phyloP scores from a whole-genome alignment of 106 monocot species.

The Apostasia ramifera region DNA sequence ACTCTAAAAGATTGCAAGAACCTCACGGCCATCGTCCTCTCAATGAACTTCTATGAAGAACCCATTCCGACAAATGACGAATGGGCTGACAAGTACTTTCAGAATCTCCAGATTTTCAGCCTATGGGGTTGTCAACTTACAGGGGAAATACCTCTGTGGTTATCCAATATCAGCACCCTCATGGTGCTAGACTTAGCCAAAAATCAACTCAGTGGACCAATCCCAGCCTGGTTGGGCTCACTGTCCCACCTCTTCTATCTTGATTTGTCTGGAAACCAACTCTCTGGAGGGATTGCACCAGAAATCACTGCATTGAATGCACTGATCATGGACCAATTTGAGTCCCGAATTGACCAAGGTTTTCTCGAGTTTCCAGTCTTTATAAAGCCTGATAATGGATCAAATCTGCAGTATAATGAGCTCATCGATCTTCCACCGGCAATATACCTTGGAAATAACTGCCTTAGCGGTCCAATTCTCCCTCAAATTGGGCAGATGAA shows the following conservation, averaged over 20 bases:
- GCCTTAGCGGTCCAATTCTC: background rate
- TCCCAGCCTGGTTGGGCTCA: slow-evolving; percentile 10
- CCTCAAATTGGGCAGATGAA: background rate
- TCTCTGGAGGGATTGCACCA: slow-evolving; percentile 15
- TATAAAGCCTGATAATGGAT: background rate
- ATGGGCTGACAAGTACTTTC: background rate
- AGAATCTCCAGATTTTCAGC: background rate
- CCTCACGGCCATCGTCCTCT: slow-evolving; percentile 1
- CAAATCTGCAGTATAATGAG: slow-evolving; percentile 1
- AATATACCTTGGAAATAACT: background rate
- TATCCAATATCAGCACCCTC: slow-evolving; percentile 9
- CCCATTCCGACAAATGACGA: background rate
- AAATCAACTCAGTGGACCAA: slow-evolving; percentile 8
- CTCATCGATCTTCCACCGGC: slow-evolving; percentile 2
- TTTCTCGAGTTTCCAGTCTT: slow-evolving; percentile 9
- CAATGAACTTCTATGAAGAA: slow-evolving; percentile 6
- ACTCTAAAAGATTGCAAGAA: slow-evolving; percentile 6
- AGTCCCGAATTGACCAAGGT: slow-evolving; percentile 2
- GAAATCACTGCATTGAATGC: slow-evolving; percentile 3
- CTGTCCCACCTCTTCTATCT: slow-evolving; percentile 9
- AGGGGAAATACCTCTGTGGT: slow-evolving; percentile 3
- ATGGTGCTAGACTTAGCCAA: slow-evolving; percentile 3
- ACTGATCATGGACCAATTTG: slow-evolving; percentile 1
- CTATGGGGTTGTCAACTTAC: background rate
- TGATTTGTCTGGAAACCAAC: slow-evolving; percentile 2